These are phyloP conservation scores for Penicillium brevicompactum DNA, from an alignment of 2,329 filamentous ascomycete species.

Conservation along the genomic window DNA sequence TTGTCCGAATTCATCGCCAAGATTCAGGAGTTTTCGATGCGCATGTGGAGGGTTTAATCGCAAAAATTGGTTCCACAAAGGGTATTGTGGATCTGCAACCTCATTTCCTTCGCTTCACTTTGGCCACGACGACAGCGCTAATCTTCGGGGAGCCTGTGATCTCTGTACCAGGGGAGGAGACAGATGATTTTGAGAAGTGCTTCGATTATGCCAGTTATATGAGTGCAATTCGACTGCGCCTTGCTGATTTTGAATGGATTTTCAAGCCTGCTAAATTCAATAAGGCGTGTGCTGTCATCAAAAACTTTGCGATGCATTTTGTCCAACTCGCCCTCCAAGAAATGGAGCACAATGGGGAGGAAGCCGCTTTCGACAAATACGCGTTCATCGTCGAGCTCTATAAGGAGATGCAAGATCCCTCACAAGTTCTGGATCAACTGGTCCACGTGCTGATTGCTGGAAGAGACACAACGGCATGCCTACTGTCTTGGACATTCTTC, in stretches of 20 bases:
- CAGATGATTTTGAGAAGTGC: background rate
- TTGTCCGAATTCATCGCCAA: background rate
- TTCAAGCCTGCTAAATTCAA: slow-evolving; percentile 2
- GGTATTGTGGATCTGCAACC: background rate
- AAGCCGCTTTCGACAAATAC: background rate
- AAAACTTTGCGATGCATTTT: slow-evolving; percentile 2
- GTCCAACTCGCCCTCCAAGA: slow-evolving; percentile 3
- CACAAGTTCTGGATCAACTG: too few relatives aligned
- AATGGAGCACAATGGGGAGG: slow-evolving; percentile 2
- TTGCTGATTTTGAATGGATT: slow-evolving; percentile 5
- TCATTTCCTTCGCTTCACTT: background rate
- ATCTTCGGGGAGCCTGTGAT: background rate
- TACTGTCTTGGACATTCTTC: slow-evolving; percentile 30
- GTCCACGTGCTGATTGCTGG: slow-evolving; percentile 27
- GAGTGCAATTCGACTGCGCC: slow-evolving; percentile 1
- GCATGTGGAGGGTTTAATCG: background rate
- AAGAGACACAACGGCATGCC: slow-evolving; percentile 31
- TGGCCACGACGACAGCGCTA: background rate
- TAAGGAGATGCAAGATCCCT: slow-evolving; percentile 28
- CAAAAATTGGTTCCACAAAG: background rate
- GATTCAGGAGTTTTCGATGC: background rate
- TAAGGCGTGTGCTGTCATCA: background rate
- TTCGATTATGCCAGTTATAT: background rate
- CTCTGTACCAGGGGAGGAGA: background rate
- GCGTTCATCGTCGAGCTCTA: slow-evolving; percentile 18